phyloP scores from a whole-genome alignment of 2,329 filamentous ascomycete species.

The Ambrosiella xylebori region DNA sequence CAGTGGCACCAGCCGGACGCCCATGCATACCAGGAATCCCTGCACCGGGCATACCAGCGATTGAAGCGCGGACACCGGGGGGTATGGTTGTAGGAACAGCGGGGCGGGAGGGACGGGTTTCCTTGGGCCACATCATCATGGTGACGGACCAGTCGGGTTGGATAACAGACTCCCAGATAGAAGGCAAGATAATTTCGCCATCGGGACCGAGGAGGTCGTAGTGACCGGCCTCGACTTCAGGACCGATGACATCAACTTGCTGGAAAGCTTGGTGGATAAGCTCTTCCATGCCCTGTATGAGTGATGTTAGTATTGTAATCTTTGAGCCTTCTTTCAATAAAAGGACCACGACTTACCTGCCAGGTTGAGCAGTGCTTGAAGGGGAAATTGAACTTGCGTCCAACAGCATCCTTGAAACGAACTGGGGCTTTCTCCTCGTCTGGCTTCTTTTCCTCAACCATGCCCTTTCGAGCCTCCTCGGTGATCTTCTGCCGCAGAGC shows the following conservation, averaged over 20 bases:
- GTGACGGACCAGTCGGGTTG: constrained; percentile 47
- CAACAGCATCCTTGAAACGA: constrained; percentile 80
- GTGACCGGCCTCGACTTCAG: constrained; percentile 59
- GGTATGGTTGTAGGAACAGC: not conserved
- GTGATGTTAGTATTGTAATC: not conserved
- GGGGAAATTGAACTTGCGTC: constrained; percentile 82
- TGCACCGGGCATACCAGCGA: not conserved
- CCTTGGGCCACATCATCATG: constrained; percentile 43
- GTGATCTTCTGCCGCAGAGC: constrained; percentile 38
- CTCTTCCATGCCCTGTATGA: constrained; percentile 61
- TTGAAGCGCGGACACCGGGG: not conserved
- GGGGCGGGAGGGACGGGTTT: constrained; percentile 21
- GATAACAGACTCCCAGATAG: constrained; percentile 64
- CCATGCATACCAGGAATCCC: too few relatives aligned
- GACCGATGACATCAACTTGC: constrained; percentile 59
- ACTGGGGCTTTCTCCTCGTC: constrained; percentile 51
- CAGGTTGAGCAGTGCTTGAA: constrained; percentile 73
- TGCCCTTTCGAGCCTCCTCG: constrained; percentile 34
- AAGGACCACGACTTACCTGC: constrained; percentile 39
- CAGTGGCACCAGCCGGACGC: not conserved
- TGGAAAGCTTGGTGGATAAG: constrained; percentile 72
- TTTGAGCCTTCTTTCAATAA: not conserved
- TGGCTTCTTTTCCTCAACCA: constrained; percentile 32
- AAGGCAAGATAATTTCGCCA: constrained; percentile 64
- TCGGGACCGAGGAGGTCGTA: constrained; percentile 68